Evolutionary conservation across 768 basidiomycete species (phyloP).

Genomic region (Sistotremastrum suecicum): DNA sequence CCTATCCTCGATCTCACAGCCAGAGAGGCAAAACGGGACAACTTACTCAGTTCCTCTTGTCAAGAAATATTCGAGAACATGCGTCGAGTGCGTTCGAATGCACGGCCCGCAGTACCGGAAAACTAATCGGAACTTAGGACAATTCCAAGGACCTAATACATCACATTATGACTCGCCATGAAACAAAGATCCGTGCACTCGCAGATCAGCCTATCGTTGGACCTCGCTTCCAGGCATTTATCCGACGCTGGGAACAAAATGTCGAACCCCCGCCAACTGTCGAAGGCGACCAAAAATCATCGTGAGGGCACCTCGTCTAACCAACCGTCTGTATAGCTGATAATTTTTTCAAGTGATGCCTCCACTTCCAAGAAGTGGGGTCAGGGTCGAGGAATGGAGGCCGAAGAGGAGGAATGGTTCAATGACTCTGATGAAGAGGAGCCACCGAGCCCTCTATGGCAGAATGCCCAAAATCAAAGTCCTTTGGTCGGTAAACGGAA

Average conservation of each 20-base stretch:
- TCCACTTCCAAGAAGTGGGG: constrained; percentile 15
- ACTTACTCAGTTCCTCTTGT: constrained; percentile 86
- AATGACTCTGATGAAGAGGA: constrained; percentile 73
- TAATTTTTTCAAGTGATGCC: constrained; percentile 1
- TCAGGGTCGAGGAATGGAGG: constrained; percentile 39
- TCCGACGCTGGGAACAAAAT: constrained; percentile 84
- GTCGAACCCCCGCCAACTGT: constrained; percentile 57
- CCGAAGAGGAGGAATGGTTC: constrained; percentile 90
- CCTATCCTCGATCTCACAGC: constrained; percentile 77
- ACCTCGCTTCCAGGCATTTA: constrained; percentile 55
- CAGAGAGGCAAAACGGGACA: constrained; percentile 76
- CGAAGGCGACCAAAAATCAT: constrained; percentile 12
- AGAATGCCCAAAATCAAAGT: constrained; percentile 14
- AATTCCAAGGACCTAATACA: constrained; percentile 78
- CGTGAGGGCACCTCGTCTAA: no score
- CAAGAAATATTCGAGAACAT: constrained; percentile 92
- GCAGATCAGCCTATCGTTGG: constrained; percentile 45
- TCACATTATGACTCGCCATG: constrained; percentile 70
- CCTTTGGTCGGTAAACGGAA: constrained; percentile 38
- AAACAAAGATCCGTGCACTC: constrained; percentile 48
- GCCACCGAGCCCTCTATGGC: constrained; percentile 25
- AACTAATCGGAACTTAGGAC: constrained; percentile 34
- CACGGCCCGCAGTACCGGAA: neutral
- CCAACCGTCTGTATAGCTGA: neutral
- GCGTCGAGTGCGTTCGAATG: constrained; percentile 45